phyloP scores from a whole-genome alignment of 2,329 filamentous ascomycete species.

The Colletotrichum truncatum region DNA sequence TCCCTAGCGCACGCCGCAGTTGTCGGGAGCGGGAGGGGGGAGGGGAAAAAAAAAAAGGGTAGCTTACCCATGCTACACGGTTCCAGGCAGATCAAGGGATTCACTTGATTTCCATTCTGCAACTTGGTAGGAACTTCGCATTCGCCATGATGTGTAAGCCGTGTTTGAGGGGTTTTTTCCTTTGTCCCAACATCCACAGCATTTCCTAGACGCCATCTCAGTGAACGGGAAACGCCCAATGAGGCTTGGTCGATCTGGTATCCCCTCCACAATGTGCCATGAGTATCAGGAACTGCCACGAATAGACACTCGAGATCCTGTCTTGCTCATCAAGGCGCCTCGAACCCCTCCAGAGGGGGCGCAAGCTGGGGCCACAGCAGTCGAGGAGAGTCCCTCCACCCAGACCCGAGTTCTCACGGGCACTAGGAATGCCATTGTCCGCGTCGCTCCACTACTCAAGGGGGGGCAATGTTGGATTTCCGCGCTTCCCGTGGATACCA shows the following conservation, averaged over 20 bases:
- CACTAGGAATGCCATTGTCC: slow-evolving; percentile 6
- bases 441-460: neutral
- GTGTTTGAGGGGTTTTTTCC: neutral
- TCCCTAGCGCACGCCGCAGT: neutral
- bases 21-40: neutral
- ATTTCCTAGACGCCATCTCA: neutral
- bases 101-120: neutral
- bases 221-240: neutral
- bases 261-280: neutral
- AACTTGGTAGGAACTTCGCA: neutral
- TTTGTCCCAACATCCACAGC: neutral
- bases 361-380: neutral
- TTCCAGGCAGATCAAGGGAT: slow-evolving; percentile 9
- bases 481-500: neutral
- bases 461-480: neutral
- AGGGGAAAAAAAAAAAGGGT: too few relatives aligned
- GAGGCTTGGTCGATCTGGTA: neutral
- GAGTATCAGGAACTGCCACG: neutral
- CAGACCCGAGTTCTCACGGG: neutral
- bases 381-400: neutral
- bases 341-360: neutral
- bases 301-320: neutral
- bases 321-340: neutral
- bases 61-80: neutral
- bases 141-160: neutral